Conservation (phyloP, 2,329 filamentous ascomycete genomes). For the Aspergillus awamori region DNA sequence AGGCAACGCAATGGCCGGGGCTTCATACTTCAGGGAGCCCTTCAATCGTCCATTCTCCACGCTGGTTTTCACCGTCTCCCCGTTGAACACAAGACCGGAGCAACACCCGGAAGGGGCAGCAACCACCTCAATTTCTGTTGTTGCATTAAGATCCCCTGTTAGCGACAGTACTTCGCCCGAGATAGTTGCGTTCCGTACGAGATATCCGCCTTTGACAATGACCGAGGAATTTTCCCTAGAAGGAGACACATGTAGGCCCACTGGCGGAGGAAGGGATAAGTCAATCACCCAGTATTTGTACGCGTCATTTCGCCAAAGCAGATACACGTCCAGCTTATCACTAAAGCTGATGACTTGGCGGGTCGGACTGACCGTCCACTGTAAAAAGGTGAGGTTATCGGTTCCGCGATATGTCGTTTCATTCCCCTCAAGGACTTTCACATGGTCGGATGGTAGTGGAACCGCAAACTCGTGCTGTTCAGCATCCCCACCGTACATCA, state of each 20-base stretch:
- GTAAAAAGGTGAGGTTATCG: neutral
- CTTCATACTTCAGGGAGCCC: constrained; percentile 11
- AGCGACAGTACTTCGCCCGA: constrained; percentile 1
- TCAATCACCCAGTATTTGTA: constrained; percentile 37
- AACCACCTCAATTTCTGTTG: constrained; percentile 22
- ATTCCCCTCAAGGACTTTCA: constrained; percentile 15
- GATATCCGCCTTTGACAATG: constrained; percentile 33
- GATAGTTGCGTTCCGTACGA: constrained; percentile 25
- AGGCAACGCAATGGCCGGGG: constrained; percentile 14
- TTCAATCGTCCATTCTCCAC: neutral
- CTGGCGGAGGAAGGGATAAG: constrained; percentile 22
- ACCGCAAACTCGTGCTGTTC: constrained; percentile 34
- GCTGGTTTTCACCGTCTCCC: constrained; percentile 1
- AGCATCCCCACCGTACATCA: constrained; percentile 33
- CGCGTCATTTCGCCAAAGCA: constrained; percentile 34
- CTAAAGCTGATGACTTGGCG: constrained; percentile 26
- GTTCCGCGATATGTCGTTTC: neutral
- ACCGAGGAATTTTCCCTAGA: constrained; percentile 22
- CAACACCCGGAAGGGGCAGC: constrained; percentile 1
- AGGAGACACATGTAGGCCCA: constrained; percentile 27
- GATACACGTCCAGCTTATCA: constrained; percentile 27
- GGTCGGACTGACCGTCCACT: constrained; percentile 17
- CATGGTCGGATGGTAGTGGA: constrained; percentile 16
- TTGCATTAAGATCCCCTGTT: constrained; percentile 22
- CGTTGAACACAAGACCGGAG: constrained; percentile 15